A percentile compares a stretch with the other conserved stretches of the same genome.
phyloP scores from a whole-genome alignment of 345 rosid genomes.

The Salix purpurea region DNA sequence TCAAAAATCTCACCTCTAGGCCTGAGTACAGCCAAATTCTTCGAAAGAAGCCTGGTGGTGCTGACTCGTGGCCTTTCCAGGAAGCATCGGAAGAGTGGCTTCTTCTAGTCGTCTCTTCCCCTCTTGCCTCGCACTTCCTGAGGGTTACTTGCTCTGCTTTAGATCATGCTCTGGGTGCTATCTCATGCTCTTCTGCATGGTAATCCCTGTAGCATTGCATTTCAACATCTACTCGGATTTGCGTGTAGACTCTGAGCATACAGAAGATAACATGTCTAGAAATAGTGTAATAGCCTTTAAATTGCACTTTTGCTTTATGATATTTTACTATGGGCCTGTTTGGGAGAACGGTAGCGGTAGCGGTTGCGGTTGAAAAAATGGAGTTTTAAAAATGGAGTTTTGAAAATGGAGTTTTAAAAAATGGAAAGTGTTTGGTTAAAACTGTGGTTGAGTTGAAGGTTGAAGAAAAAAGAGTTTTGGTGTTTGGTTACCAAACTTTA shows the following conservation, averaged over 20 bases:
- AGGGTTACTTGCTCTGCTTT: background rate
- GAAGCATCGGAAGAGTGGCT: background rate
- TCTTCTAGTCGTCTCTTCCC: background rate
- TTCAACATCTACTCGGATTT: background rate
- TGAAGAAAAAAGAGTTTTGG: too few relatives aligned
- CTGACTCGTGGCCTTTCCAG: conserved; percentile 46
- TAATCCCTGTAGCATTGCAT: background rate
- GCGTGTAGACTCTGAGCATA: background rate
- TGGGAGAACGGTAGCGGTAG: too few relatives aligned
- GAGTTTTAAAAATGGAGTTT: too few relatives aligned
- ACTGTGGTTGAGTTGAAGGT: too few relatives aligned
- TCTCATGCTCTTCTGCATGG: background rate
- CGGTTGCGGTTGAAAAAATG: too few relatives aligned
- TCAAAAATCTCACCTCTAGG: conserved; percentile 65
- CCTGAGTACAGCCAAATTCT: conserved; percentile 64
- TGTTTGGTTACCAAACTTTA: too few relatives aligned
- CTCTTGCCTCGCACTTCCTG: background rate
- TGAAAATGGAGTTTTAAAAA: too few relatives aligned
- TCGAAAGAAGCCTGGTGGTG: conserved; percentile 61
- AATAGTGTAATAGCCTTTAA: too few relatives aligned
- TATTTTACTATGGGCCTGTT: too few relatives aligned
- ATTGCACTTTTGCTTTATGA: background rate
- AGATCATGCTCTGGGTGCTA: background rate
- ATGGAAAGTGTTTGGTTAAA: too few relatives aligned
- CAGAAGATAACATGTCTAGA: background rate